Base-by-base conservation (phyloP, 2,329 filamentous ascomycete genomes). In the Cercospora sesami region DNA sequence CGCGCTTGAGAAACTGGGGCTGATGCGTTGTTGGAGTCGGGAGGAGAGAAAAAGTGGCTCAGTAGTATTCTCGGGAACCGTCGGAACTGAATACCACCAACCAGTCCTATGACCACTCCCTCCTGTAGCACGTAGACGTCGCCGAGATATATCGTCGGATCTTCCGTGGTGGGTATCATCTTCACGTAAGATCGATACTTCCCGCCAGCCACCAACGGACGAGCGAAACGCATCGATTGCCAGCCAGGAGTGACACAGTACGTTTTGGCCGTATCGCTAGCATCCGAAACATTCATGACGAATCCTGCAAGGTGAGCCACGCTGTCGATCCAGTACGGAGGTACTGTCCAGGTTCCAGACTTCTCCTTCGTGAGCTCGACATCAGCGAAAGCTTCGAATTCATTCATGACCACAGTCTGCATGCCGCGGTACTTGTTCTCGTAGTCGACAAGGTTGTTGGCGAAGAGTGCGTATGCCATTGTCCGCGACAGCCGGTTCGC, bases 41-140 rank as follows among this genome's bases (percentile, higher is more conserved):
- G 88, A 63, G 89, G 88, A 69, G 91, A 80, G 77, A 91, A 80
- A 77, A 91, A 85, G 73, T 88, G 84, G 80, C 89, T 89, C 68
- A 91, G 82, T 23, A 89, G 82, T 72, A 86, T 86, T 73, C 89
- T 87, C 36, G 89, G 88, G 62, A 90, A 89, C 70, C 86, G 83
- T 75, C 87, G 86, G 81, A 90, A 90, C 78, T 87, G 87, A 71
- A 75, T 71, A 10, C 66, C 72, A 10, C 66, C 66, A 16, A 75
- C 68, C 59, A 72, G 65, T 1, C 69, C 74, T 2, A 73, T 60
- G 30, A 75, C 66, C 12, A 45, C 66, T 14, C 57, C 61, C 10
- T 73, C 61, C 14, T 63, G 68, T 33, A 75, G 45, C 59, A 75
- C 70, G 62, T 72, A 74, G 16, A 73, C 71, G 55, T 74, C 73